Conservation (phyloP, 805 yeast genomes). For the Geotrichum ghanense region DNA sequence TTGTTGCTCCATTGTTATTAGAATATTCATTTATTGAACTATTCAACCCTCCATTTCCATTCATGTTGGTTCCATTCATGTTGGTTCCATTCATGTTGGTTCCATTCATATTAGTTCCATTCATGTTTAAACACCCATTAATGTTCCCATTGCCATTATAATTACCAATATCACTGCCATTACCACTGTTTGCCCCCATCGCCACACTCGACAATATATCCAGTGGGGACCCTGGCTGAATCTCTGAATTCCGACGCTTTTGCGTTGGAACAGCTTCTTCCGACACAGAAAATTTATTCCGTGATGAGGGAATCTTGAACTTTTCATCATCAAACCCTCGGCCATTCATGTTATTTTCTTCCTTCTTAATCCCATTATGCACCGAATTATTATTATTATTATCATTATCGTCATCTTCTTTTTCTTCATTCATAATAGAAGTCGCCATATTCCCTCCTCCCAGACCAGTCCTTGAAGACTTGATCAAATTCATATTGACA, state of each 20-base stretch:
- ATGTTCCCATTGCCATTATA: too few relatives aligned
- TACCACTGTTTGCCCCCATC: constrained; percentile 12
- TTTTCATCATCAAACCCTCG: background rate
- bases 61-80: too few relatives aligned
- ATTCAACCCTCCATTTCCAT: too few relatives aligned
- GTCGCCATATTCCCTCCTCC: background rate
- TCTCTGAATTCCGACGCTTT: constrained; percentile 2
- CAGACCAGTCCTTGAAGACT: background rate
- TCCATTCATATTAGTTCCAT: too few relatives aligned
- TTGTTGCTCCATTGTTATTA: too few relatives aligned
- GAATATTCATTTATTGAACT: too few relatives aligned
- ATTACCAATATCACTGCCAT: too few relatives aligned
- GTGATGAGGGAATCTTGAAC: background rate
- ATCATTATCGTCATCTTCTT: background rate
- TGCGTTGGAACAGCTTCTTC: background rate
- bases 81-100: too few relatives aligned
- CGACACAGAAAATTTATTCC: background rate
- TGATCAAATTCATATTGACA: too few relatives aligned
- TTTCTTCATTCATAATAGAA: background rate
- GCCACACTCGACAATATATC: constrained; percentile 35
- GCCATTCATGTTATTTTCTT: too few relatives aligned
- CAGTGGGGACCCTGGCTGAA: constrained; percentile 25
- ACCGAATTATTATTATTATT: background rate
- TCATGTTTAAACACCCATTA: too few relatives aligned
- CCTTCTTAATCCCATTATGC: too few relatives aligned